Base-by-base conservation (phyloP, 345 rosid species). In the Eucalyptus victrix region DNA sequence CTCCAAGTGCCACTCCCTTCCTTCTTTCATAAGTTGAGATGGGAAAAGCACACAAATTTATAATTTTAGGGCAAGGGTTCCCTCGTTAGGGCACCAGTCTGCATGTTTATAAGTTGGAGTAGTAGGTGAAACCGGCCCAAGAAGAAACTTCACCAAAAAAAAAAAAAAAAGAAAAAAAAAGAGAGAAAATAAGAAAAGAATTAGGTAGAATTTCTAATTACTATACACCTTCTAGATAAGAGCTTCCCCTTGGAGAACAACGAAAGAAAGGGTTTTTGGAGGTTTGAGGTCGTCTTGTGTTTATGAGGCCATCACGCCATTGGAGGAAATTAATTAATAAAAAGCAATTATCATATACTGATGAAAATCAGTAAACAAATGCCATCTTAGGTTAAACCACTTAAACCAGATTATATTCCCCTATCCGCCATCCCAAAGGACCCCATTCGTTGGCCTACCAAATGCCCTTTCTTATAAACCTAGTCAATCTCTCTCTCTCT, bases 91-190 rank as follows among this genome's bases (percentile, higher is more conserved):
- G 85, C 47, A 76, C 47, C 85, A 40, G 85, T 26, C 85, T 26
- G 16, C n/a, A 40, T 37, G 85, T 26, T 76, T 76, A 44, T 44
- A 40, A 42, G 85, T 21, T 76, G 47, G 3, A 76, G 47, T 12
- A 76, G 23, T 21, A 76, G 9, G 85, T 76, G 85, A 76, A 40
- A 76, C 47, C 8, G 85, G 47, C 85, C 1, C 85, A 21, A 76
- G 85, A 37, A 76, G 47, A 76, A 21, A 76, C 85, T 40, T 76
- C 30, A 76, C 6, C 47, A 11, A 37, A 37, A 40, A 10, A 21
- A 37, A 19, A 5, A 69, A 17, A 11, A 10, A 2, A 72, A 2
- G 14, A 14, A 65, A n/a, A 0, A n/a, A 14, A n/a, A n/a, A n/a
- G n/a, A n/a, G 9, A 30, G 37, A 65, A 65, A 65, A 30, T 65